These are phyloP conservation scores for Amylostereum chailletii DNA, from an alignment of 1,284 basidiomycete genomes.

Conservation along the genomic window DNA sequence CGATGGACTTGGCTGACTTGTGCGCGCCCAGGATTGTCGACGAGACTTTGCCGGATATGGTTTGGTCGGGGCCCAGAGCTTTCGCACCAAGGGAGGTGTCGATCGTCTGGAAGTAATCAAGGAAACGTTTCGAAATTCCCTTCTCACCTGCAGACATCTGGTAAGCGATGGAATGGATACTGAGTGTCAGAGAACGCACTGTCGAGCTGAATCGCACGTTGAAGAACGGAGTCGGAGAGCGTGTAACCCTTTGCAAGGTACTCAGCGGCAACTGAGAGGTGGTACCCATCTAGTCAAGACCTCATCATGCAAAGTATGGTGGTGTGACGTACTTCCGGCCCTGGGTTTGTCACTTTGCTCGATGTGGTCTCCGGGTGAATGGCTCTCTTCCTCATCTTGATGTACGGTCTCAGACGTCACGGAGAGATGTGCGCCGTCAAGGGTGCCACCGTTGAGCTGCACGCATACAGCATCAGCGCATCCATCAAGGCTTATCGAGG, in stretches of 20 bases:
- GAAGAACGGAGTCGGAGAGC: conserved; percentile 72
- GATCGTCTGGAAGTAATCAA: conserved; percentile 65
- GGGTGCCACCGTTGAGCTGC: conserved; percentile 64
- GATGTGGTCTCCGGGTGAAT: conserved; percentile 28
- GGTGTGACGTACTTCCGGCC: conserved; percentile 53
- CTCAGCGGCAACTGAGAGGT: conserved; percentile 67
- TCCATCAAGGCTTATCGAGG: neutral
- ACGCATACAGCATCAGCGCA: conserved; percentile 1
- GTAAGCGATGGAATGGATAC: neutral
- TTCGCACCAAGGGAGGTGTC: conserved; percentile 64
- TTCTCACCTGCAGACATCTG: conserved; percentile 49
- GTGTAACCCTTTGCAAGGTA: conserved; percentile 83
- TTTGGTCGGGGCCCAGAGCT: conserved; percentile 65
- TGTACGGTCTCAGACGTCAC: conserved; percentile 62
- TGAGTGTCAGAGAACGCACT: conserved; percentile 33
- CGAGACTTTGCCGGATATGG: conserved; percentile 66
- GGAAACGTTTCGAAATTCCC: conserved; percentile 82
- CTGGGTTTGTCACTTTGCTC: conserved; percentile 79
- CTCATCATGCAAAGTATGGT: neutral
- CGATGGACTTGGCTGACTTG: conserved; percentile 63
- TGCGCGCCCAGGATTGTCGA: conserved; percentile 50
- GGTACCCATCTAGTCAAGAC: conserved; percentile 15
- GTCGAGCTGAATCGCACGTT: conserved; percentile 85
- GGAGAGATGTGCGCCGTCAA: conserved; percentile 50
- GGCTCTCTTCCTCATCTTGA: conserved; percentile 38